A percentile compares a stretch with the other conserved stretches of the same genome.
Conservation (phyloP, 257 asterid genomes). For the Penstemon barbatus region DNA sequence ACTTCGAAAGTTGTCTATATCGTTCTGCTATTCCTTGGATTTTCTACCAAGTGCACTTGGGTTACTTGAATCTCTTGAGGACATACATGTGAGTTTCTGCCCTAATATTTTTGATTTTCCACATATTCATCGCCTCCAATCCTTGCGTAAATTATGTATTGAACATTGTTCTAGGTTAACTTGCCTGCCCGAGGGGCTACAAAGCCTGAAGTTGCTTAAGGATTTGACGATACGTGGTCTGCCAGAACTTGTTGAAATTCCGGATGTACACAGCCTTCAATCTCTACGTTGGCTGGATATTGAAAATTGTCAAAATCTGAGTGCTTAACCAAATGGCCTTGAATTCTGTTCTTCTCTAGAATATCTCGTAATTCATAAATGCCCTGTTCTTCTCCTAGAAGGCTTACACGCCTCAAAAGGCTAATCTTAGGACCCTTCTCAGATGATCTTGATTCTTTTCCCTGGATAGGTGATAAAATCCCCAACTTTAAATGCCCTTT, state of each 20-base stretch:
- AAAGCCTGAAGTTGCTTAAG: slow-evolving; percentile 13
- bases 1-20: slow-evolving; percentile 3
- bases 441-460: slow-evolving; percentile 24
- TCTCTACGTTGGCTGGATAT: neutral
- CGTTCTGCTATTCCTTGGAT: neutral
- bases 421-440: slow-evolving; percentile 17
- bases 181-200: slow-evolving; percentile 17
- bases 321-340: neutral
- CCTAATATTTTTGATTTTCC: slow-evolving; percentile 7
- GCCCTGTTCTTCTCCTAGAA: neutral
- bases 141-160: slow-evolving; percentile 5
- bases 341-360: slow-evolving; percentile 11
- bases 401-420: neutral
- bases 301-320: neutral
- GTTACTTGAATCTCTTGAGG: slow-evolving; percentile 18
- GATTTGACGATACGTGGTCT: neutral
- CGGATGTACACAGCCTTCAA: slow-evolving; percentile 2
- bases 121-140: slow-evolving; percentile 21
- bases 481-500: neutral
- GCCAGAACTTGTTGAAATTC: neutral
- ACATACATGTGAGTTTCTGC: slow-evolving; percentile 3
- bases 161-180: slow-evolving; percentile 14
- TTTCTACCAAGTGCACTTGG: slow-evolving; percentile 18
- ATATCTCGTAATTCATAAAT: neutral
- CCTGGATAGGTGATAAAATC: slow-evolving; percentile 11